These are phyloP conservation scores for Pholiota adiposa DNA, from an alignment of 1,284 basidiomycete genomes.

Conservation along the genomic window DNA sequence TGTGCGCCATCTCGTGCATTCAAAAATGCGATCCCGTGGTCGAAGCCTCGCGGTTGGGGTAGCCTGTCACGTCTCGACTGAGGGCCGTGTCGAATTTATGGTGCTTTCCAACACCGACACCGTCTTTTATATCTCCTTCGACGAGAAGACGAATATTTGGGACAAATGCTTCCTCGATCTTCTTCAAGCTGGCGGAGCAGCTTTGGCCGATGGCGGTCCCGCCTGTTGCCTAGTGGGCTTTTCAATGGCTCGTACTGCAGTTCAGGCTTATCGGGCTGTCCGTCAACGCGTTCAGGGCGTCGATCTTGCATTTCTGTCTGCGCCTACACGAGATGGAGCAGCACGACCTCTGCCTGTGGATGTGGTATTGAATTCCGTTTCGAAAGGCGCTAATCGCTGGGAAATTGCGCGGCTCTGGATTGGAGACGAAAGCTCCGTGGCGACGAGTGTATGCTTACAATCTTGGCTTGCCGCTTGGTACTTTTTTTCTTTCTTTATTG, in stretches of 20 bases:
- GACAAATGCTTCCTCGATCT: conserved; percentile 5
- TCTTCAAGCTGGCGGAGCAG: background rate
- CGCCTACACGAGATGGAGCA: conserved; percentile 18
- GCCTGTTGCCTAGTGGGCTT: conserved; percentile 33
- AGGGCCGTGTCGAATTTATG: conserved; percentile 11
- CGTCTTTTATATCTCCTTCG: conserved; percentile 7
- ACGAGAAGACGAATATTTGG: background rate
- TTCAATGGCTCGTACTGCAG: conserved; percentile 32
- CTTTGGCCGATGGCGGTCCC: background rate
- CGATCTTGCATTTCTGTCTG: conserved; percentile 35
- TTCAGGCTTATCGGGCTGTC: conserved; percentile 31
- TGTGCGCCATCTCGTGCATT: background rate
- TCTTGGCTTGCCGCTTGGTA: conserved; percentile 45
- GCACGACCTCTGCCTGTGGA: conserved; percentile 30
- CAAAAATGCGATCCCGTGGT: background rate
- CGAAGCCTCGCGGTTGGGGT: conserved; percentile 9
- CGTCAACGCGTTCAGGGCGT: conserved; percentile 31
- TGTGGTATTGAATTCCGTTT: conserved; percentile 26
- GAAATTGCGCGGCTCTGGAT: conserved; percentile 35
- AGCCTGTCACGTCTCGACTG: conserved; percentile 5
- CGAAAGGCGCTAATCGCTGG: conserved; percentile 18
- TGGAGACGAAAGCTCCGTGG: conserved; percentile 17
- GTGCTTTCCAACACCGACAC: conserved; percentile 3
- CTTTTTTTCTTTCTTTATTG: background rate
- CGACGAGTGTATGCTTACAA: conserved; percentile 32